A percentile compares a stretch with the other conserved stretches of the same genome.
Evolutionary conservation across 768 basidiomycete species (phyloP).

Genomic region (Russula sp.): DNA sequence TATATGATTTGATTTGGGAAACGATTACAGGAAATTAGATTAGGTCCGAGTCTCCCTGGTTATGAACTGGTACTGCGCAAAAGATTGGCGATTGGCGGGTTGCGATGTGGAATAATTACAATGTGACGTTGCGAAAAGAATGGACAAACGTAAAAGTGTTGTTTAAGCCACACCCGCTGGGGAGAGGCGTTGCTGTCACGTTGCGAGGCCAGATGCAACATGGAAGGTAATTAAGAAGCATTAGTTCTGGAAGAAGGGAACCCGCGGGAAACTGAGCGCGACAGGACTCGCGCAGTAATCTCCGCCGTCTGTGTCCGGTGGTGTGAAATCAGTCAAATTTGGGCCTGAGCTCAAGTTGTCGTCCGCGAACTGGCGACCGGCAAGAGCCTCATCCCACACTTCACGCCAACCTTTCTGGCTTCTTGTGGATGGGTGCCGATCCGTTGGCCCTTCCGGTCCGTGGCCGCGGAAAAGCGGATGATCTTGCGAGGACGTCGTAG

Average conservation of each 20-base stretch:
- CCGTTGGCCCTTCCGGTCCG: neutral
- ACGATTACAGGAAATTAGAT: no score
- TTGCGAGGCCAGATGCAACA: no score
- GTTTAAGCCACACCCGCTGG: no score
- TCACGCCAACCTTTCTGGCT: constrained; percentile 7
- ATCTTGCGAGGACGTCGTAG: constrained; percentile 8
- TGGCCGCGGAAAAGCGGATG: constrained; percentile 22
- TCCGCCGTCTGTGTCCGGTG: neutral
- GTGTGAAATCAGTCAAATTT: neutral
- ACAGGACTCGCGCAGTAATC: neutral
- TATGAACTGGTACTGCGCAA: no score
- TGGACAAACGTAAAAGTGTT: no score
- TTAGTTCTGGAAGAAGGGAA: neutral
- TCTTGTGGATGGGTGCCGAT: neutral
- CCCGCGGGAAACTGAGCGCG: neutral
- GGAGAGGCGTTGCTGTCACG: no score
- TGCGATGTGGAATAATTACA: no score
- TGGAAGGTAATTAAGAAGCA: neutral
- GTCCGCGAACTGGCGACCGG: neutral
- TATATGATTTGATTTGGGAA: no score
- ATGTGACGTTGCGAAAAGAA: no score
- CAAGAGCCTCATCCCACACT: constrained; percentile 17
- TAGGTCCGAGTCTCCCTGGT: no score
- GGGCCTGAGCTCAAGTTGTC: neutral
- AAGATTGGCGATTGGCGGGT: no score